Evolutionary conservation across 352 stramenopile species (phyloP), one percentile per base, ranked within the genome.

Genomic region (Phytophthora pistaciae): DNA sequence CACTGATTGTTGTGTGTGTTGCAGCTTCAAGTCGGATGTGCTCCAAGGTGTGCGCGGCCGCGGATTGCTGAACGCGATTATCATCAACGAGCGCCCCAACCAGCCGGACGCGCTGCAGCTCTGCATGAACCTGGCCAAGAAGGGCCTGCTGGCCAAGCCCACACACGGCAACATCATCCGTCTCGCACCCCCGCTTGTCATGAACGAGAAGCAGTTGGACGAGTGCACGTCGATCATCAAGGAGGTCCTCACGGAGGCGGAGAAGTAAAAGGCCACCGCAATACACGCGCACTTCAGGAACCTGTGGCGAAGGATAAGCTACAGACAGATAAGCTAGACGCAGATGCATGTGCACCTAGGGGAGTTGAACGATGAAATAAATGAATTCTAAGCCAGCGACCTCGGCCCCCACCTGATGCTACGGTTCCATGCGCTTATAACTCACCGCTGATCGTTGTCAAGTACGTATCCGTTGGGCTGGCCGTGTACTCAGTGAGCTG

Each of bases 111-210:
- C 98, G 18, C 98, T 95, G 92, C 87, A 99, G 56, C 85, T 99
- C 20, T 99, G 98, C 77, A 74, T 99, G 55, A 90, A 92, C 56
- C 89, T 99, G 79, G 96, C 89, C 70, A 84, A 99, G 66, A 92
- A 98, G 72, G 98, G 98, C 1, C 77, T 99, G 36, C 84, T 99
- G 29, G 98, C 98, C 55, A 99, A 99, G 84, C 98, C 98, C 16
- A 99, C 98, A 49, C 98, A 99, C 77, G 97, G 95, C 68, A 98
- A 99, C 84, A 98, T 99, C 78, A 99, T 99, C 78, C 94, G 97
- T 49, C 95, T 99, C 55, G 97, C 98, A 33, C 98, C 98, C 21
- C 97, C 97, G 42, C 88, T 99, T 56, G 97, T 93, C 54, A 99
- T 99, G 79, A 98, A 85, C 21, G 91, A 98, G 72, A 76, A 80